Percentiles rank a stretch among this genome's conserved stretches.
These are phyloP conservation scores for Colletotrichum echinochloae DNA, from an alignment of 2,329 filamentous ascomycete genomes.

Conservation along the genomic window DNA sequence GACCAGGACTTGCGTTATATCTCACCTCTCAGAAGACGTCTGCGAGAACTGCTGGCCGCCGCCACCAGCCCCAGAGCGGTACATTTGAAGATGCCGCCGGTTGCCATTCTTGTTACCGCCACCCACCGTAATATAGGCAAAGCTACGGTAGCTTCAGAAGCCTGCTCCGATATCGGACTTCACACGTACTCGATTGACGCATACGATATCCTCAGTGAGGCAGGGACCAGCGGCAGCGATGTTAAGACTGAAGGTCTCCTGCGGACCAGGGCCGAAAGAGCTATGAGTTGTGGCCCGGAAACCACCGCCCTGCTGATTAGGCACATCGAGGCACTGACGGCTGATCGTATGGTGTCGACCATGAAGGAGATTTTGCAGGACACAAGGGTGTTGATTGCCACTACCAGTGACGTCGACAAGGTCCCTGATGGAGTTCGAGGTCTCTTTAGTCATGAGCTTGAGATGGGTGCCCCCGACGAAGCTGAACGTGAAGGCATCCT, in stretches of 20 bases:
- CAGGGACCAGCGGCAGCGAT: constrained; percentile 85
- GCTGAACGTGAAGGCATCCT: constrained; percentile 91
- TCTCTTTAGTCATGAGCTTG: constrained; percentile 94
- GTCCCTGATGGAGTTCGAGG: constrained; percentile 90
- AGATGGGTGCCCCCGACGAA: constrained; percentile 93
- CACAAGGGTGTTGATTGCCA: constrained; percentile 87
- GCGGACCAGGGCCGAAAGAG: constrained; percentile 87
- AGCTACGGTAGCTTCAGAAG: constrained; percentile 78
- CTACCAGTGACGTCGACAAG: constrained; percentile 95
- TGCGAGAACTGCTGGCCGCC: constrained; percentile 87
- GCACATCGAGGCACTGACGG: constrained; percentile 90
- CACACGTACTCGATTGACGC: constrained; percentile 91
- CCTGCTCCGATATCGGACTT: constrained; percentile 89
- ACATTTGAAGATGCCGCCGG: constrained; percentile 86
- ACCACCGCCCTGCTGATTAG: constrained; percentile 87
- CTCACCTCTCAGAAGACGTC: constrained; percentile 73
- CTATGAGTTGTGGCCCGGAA: constrained; percentile 86
- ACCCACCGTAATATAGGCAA: constrained; percentile 96
- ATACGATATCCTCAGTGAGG: constrained; percentile 95
- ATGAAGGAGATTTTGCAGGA: constrained; percentile 86
- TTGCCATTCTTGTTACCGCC: constrained; percentile 89
- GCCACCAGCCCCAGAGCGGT: constrained; percentile 90
- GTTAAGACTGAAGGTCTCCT: constrained; percentile 94
- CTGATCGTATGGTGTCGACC: constrained; percentile 88
- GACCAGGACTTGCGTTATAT: constrained; percentile 64